Conservation (phyloP, 108 stramenopile species). For the Thalassiosira profunda region DNA sequence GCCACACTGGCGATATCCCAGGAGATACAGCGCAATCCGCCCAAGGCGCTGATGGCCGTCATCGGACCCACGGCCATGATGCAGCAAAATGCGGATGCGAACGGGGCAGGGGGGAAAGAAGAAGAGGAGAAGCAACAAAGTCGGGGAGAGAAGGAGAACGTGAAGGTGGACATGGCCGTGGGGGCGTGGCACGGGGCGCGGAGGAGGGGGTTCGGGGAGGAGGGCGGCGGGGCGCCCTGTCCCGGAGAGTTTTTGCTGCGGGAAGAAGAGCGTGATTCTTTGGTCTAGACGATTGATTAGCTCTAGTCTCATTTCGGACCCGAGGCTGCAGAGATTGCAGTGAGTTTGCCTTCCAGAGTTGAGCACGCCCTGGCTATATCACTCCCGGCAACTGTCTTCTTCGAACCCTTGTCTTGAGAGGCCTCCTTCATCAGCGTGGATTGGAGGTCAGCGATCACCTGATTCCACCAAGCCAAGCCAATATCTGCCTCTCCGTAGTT, state of each 20-base stretch:
- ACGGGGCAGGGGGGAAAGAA: not conserved
- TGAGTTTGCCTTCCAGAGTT: no score
- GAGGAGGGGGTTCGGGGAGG: slow-evolving; percentile 59
- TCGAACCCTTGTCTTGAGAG: no score
- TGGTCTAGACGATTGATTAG: no score
- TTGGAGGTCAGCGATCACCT: no score
- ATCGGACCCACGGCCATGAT: slow-evolving; percentile 52
- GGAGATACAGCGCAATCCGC: slow-evolving; percentile 77
- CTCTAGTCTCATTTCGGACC: no score
- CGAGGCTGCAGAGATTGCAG: no score
- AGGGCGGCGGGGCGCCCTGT: slow-evolving; percentile 92
- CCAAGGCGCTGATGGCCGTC: slow-evolving; percentile 87
- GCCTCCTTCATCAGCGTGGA: no score
- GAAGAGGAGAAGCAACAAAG: not conserved
- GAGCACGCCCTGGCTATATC: no score
- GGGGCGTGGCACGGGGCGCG: slow-evolving; percentile 69
- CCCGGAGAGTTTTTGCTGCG: slow-evolving; percentile 82
- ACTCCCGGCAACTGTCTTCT: no score
- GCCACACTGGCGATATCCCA: slow-evolving; percentile 63
- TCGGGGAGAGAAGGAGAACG: slow-evolving; percentile 6
- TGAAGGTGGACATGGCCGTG: slow-evolving; percentile 18
- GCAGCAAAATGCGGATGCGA: not conserved
- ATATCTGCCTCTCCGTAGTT: no score
- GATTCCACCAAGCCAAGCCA: no score
- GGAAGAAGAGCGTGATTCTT: slow-evolving; percentile 71